Percentiles rank a stretch among this genome's conserved stretches.
phyloP scores from a whole-genome alignment of 2,329 filamentous ascomycete species.

The Cadophora sp. region DNA sequence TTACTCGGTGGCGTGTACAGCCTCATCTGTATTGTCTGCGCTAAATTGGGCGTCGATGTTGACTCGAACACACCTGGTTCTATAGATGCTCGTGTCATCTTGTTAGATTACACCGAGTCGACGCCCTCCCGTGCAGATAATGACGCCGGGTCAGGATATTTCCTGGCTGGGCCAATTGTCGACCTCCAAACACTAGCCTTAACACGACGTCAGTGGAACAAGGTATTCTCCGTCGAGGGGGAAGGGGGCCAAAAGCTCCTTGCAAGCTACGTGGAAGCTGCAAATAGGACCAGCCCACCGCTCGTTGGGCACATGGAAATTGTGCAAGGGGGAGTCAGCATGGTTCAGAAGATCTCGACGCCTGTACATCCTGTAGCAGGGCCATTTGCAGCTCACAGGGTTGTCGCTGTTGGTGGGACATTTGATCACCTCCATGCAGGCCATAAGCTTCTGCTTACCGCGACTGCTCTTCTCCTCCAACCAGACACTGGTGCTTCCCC shows the following conservation, averaged over 20 bases:
- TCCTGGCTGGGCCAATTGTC: conserved; percentile 45
- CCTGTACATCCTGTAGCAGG: conserved; percentile 22
- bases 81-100: conserved; percentile 77
- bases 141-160: conserved; percentile 46
- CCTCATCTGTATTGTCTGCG: conserved; percentile 75
- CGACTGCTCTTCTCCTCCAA: conserved; percentile 75
- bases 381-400: conserved; percentile 52
- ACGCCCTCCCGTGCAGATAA: conserved; percentile 55
- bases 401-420: conserved; percentile 86
- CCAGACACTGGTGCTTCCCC: conserved; percentile 48
- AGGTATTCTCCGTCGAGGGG: conserved; percentile 69
- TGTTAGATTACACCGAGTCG: conserved; percentile 66
- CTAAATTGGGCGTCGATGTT: conserved; percentile 60
- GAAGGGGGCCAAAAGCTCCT: conserved; percentile 69
- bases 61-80: conserved; percentile 71
- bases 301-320: conserved; percentile 57
- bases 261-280: conserved; percentile 54
- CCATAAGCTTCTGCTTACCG: conserved; percentile 95
- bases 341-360: conserved; percentile 45
- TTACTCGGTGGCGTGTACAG: conserved; percentile 80
- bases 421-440: conserved; percentile 96
- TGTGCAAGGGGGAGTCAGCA: conserved; percentile 59
- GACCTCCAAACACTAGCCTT: conserved; percentile 60
- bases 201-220: conserved; percentile 65
- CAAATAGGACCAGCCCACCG: conserved; percentile 55